Base-by-base conservation (phyloP, 2,329 filamentous ascomycete species). In the Colletotrichum orbiculare region DNA sequence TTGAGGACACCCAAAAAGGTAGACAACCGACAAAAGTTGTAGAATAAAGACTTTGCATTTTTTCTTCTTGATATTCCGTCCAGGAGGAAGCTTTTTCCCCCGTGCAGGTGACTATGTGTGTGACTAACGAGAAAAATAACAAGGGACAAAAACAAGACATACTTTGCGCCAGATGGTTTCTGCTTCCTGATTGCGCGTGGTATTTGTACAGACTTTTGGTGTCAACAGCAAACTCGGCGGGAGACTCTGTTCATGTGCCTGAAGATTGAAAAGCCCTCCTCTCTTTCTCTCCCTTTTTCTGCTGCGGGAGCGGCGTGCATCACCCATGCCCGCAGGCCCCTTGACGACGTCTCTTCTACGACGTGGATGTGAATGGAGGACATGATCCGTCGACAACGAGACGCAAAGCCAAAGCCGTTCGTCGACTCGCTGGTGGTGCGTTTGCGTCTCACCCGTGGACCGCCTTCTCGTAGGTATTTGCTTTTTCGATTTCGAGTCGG, bases 151-250 rank as follows among this genome's bases (percentile, higher is more conserved):
- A 43, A 48, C 8, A 12, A 38, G 33, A 62, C 48, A 57, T 57
- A 57, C 47, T 63, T 42, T 48, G 38, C 59, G 58, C 63, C 47
- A 42, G 38, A 43, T 45, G 46, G 46, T 17, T 53, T 52, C 49
- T 63, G 63, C 63, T 66, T 53, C 63, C 47, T 34, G 43, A 42
- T 48, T 47, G 34, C 38, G 47, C 33, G 47, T 43, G 58, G 42
- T 52, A 48, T 66, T 62, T 66, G 52, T 62, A 52, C 53, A 65
- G 52, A 53, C 42, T 53, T 47, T 38, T 11, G 41, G 9, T 63
- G 25, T 41, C 39, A 39, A 47, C 35, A 52, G 34, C 38, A 47
- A 11, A 41, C 57, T 56, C 25, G 34, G 42, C 9, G n/a, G n/a
- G 17, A 57, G 41, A 35, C 49, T 53, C 37, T 35, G 58, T 52